phyloP scores from a whole-genome alignment of 106 monocot genomes.

The Dioscorea zingiberensis region DNA sequence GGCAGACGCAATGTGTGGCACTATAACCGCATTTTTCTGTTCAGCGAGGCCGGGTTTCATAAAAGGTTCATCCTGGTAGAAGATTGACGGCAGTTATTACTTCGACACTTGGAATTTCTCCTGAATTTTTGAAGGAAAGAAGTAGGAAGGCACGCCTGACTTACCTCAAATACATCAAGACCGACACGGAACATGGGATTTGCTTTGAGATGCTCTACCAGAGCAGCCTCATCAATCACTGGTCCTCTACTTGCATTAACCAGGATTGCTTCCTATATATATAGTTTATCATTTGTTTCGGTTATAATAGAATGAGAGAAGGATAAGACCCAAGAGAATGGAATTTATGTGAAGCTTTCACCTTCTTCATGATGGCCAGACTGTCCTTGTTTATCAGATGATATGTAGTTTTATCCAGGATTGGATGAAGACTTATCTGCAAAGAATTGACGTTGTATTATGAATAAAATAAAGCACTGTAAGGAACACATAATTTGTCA shows the following conservation, averaged over 20 bases:
- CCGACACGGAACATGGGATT: constrained; percentile 98
- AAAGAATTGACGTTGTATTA: too few species aligned
- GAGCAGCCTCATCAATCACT: constrained; percentile 85
- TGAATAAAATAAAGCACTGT: too few species aligned
- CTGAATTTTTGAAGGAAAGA: neutral
- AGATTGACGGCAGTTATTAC: too few species aligned
- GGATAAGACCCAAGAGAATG: neutral
- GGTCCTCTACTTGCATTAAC: constrained; percentile 97
- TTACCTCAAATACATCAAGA: constrained; percentile 98
- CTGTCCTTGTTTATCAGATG: constrained; percentile 97
- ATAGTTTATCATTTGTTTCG: neutral
- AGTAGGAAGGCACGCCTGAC: neutral
- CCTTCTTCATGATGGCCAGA: constrained; percentile 97
- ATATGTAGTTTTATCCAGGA: constrained; percentile 96
- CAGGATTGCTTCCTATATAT: constrained; percentile 81
- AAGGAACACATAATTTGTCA: too few species aligned
- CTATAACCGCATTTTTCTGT: constrained; percentile 83
- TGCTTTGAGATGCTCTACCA: constrained; percentile 92
- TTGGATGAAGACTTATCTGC: constrained; percentile 97
- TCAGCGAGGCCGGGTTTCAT: constrained; percentile 99
- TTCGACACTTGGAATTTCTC: neutral
- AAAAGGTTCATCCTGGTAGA: constrained; percentile 77
- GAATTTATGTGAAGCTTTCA: constrained; percentile 5
- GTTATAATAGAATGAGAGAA: neutral
- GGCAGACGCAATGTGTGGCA: constrained; percentile 98